Percentiles rank a stretch among this genome's conserved stretches.
These are phyloP conservation scores for Bryoerythrophyllum caledonicum DNA, from an alignment of 225 moss, liverwort and hornwort species.

Conservation along the genomic window DNA sequence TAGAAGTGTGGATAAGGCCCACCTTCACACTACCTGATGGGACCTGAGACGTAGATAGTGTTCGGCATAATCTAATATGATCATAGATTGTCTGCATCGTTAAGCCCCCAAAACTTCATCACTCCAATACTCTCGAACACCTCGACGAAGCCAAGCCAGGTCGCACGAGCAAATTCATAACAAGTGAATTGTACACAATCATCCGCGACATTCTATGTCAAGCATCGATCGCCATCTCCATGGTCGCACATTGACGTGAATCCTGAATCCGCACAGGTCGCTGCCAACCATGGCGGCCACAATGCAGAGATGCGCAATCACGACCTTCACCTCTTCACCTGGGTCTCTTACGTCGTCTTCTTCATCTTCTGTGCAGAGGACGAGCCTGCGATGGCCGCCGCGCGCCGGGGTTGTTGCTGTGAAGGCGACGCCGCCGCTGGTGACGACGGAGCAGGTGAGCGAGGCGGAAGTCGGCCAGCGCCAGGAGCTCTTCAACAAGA, in stretches of 20 bases:
- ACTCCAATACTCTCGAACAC: not conserved
- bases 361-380: not conserved
- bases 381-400: not conserved
- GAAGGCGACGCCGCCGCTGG: conserved; percentile 15
- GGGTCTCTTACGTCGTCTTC: not conserved
- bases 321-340: not conserved
- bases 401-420: not conserved
- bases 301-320: conserved; percentile 12
- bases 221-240: not conserved
- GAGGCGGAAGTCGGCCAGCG: conserved; percentile 60
- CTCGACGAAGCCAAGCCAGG: not conserved
- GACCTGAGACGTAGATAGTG: too few relatives aligned
- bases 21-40: too few relatives aligned
- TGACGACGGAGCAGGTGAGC: conserved; percentile 49
- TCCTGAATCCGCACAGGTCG: too few relatives aligned
- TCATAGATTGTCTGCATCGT: too few relatives aligned
- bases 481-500: conserved; percentile 81
- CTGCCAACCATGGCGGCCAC: conserved; percentile 14
- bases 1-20: conserved; percentile 4
- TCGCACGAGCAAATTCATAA: not conserved
- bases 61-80: too few relatives aligned
- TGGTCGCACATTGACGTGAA: not conserved
- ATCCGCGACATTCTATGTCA: not conserved
- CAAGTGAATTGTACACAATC: too few relatives aligned
- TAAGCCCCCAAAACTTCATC: too few relatives aligned